These are phyloP conservation scores for Aphanomyces cochlioides DNA, from an alignment of 352 stramenopile species.

Conservation along the genomic window DNA sequence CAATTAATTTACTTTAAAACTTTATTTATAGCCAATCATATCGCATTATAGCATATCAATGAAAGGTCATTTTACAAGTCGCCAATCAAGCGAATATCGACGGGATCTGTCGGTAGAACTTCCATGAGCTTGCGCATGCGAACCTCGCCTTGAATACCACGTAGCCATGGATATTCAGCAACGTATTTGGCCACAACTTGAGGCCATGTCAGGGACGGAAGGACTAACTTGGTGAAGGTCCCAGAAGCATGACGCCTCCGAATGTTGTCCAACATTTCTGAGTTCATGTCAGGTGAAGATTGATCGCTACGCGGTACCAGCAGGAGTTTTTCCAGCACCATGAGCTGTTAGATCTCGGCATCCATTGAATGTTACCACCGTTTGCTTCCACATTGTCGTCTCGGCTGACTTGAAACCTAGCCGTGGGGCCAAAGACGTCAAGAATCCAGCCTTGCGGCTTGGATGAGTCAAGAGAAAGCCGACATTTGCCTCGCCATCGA, in stretches of 20 bases:
- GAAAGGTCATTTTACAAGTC: neutral
- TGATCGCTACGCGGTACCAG: neutral
- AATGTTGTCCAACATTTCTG: conserved; percentile 30
- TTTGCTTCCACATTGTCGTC: conserved; percentile 17
- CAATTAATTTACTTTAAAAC: too few relatives aligned
- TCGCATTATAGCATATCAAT: too few relatives aligned
- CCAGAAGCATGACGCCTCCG: conserved; percentile 27
- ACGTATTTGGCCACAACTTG: conserved; percentile 3
- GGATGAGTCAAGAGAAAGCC: conserved; percentile 13
- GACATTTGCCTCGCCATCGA: conserved; percentile 1
- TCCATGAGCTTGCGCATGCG: conserved; percentile 28
- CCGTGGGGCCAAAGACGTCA: neutral
- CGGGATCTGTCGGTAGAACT: conserved; percentile 2
- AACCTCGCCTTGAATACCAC: conserved; percentile 13
- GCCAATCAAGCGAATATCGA: conserved; percentile 5
- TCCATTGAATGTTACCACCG: conserved; percentile 23
- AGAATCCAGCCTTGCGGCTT: neutral
- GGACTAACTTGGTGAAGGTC: conserved; percentile 27
- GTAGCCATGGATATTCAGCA: neutral
- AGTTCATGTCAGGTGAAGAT: neutral
- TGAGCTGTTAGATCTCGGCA: neutral
- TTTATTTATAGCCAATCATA: too few relatives aligned
- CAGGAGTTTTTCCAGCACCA: conserved; percentile 25
- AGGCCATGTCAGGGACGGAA: neutral
- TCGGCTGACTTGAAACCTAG: neutral